Evolutionary conservation across 1,284 basidiomycete genomes (phyloP), one percentile per base, ranked within the genome.

Genomic region (Papiliotrema laurentii): DNA sequence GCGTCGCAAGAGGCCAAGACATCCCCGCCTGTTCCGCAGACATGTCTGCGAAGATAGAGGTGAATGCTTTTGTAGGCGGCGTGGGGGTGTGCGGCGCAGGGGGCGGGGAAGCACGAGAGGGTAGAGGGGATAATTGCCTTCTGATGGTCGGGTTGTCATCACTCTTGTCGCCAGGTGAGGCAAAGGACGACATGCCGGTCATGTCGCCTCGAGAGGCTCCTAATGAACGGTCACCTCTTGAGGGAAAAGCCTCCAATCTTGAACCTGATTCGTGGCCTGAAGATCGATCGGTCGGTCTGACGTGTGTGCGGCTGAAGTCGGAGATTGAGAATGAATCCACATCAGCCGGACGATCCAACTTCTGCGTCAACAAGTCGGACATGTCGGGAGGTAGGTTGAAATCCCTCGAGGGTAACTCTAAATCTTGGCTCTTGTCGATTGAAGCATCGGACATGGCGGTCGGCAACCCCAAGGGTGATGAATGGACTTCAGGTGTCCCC

Each of bases 11-110:
- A 2, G 65, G 65, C 65, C 65, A 68, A 16, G 65, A 57, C 3
- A 64, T 45, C 16, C 63, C 58, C 7, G 65, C 65, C 44, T 68
- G 65, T 39, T 68, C 65, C 1, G 65, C 65, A 3, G 61, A 64
- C 65, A 68, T 66, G 48, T 68, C 65, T n/a, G 65, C 65, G 28
- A 68, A 66, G 49, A 68, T 64, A 10, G 63, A 64, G 21, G 43
- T 45, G 47, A 59, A 61, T 3, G 59, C 45, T 35, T 44, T 45
- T 7, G 33, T 21, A 5, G 34, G 11, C 14, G 43, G n/a, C 18
- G 42, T 37, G 6, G 51, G 46, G 5, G 56, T 49, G 4, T 50
- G 50, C 16, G 52, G 38, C 14, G 37, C 28, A 42, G 27, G 6
- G 2, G 22, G 25, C 27, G 31, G 26, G 1, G 38, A 11, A 3